A percentile compares a stretch with the other conserved stretches of the same genome.
Conservation (phyloP, 495 filamentous ascomycete genomes). For the Penicillium dipodomyicola region DNA sequence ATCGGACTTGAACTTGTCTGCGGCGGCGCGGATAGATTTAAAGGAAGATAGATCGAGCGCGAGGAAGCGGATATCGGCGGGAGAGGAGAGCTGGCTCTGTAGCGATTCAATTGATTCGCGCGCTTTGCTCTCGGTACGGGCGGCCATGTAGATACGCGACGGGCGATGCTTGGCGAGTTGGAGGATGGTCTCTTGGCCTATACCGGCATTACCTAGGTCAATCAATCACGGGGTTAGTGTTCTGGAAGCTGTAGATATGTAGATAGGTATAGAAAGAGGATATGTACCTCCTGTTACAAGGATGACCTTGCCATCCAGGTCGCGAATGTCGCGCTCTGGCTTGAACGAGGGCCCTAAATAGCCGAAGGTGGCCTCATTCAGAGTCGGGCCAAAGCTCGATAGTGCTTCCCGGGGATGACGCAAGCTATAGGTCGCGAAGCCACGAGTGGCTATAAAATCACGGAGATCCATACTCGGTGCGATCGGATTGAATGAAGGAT, state of each 20-base stretch:
- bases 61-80: constrained; percentile 48
- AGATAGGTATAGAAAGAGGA: not conserved
- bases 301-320: constrained; percentile 56
- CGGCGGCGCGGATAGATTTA: constrained; percentile 50
- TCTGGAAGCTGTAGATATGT: not conserved
- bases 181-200: constrained; percentile 63
- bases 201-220: constrained; percentile 59
- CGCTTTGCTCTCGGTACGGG: constrained; percentile 54
- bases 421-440: constrained; percentile 26
- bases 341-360: constrained; percentile 44
- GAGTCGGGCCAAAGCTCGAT: constrained; percentile 38
- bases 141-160: constrained; percentile 61
- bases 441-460: constrained; percentile 19
- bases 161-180: constrained; percentile 61
- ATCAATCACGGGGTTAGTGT: not conserved
- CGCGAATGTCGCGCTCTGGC: constrained; percentile 56
- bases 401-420: constrained; percentile 36
- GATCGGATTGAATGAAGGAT: not conserved
- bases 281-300: constrained; percentile 59
- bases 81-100: constrained; percentile 40
- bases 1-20: constrained; percentile 43
- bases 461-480: constrained; percentile 24
- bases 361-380: constrained; percentile 42
- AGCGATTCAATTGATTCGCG: constrained; percentile 50
- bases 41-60: constrained; percentile 53